A percentile compares a stretch with the other conserved stretches of the same genome.
Conservation (phyloP, 305 asterid genomes). For the Fraxinus albicans region DNA sequence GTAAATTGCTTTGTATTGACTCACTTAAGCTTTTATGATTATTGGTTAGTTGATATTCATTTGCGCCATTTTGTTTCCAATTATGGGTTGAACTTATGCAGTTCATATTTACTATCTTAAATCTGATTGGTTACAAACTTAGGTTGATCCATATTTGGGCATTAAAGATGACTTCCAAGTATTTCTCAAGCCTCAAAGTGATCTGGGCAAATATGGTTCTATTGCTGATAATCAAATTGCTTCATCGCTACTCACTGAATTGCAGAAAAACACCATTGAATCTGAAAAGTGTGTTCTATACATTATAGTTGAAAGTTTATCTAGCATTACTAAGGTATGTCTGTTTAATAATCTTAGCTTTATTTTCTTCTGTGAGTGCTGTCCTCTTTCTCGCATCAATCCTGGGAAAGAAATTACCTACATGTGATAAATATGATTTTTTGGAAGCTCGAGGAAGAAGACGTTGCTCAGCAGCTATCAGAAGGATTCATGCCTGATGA, state of each 20-base stretch:
- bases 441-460: conserved; percentile 64
- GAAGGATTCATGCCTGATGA: conserved; percentile 88
- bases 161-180: conserved; percentile 81
- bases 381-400: not conserved
- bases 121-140: conserved; percentile 17
- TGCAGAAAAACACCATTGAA: conserved; percentile 52
- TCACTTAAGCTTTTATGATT: not conserved
- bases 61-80: conserved; percentile 8
- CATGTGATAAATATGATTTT: not conserved
- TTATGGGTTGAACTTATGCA: not conserved
- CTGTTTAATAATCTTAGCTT: not conserved
- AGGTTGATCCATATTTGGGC: conserved; percentile 90
- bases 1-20: not conserved
- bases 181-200: conserved; percentile 58
- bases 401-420: not conserved
- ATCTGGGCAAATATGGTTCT: conserved; percentile 60
- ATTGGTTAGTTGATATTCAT: not conserved
- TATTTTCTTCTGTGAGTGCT: not conserved
- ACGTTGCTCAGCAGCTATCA: conserved; percentile 60
- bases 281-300: conserved; percentile 45
- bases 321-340: conserved; percentile 62
- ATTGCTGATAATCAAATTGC: conserved; percentile 69
- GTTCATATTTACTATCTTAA: not conserved
- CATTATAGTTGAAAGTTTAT: conserved; percentile 54
- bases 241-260: conserved; percentile 47